Conservation (phyloP, 345 rosid genomes). For the Euphorbia peplus region DNA sequence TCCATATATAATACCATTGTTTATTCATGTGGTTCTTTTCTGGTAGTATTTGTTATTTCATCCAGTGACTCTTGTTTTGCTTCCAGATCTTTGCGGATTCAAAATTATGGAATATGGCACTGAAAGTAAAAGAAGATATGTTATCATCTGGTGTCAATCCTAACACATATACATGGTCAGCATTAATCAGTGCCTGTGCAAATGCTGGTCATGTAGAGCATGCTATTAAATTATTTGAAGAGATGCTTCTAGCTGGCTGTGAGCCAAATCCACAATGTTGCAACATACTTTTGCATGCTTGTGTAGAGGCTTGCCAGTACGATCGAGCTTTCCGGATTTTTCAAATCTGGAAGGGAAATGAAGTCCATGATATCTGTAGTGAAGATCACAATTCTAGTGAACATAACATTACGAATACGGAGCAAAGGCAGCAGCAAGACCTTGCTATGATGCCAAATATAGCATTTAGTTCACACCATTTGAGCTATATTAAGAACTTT, state of each 20-base stretch:
- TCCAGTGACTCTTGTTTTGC: constrained; percentile 2
- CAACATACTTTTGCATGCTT: constrained; percentile 84
- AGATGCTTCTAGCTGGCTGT: constrained; percentile 82
- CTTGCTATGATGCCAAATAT: constrained; percentile 22
- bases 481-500: constrained; percentile 42
- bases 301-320: constrained; percentile 81
- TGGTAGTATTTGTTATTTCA: background rate
- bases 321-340: constrained; percentile 95
- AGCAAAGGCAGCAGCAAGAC: constrained; percentile 15
- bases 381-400: constrained; percentile 23
- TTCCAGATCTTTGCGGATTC: constrained; percentile 87
- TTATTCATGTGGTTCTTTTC: background rate
- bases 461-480: constrained; percentile 33
- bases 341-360: constrained; percentile 53
- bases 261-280: constrained; percentile 81
- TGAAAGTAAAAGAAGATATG: constrained; percentile 81
- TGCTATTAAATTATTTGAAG: constrained; percentile 69
- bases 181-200: constrained; percentile 89
- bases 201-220: constrained; percentile 83
- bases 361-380: constrained; percentile 26
- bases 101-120: constrained; percentile 85
- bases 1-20: constrained; percentile 9
- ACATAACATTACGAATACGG: constrained; percentile 15
- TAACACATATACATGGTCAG: constrained; percentile 79
- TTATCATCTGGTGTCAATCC: constrained; percentile 65